These are phyloP conservation scores for Citrus cavaleriei DNA, from an alignment of 345 rosid species.

Conservation along the genomic window DNA sequence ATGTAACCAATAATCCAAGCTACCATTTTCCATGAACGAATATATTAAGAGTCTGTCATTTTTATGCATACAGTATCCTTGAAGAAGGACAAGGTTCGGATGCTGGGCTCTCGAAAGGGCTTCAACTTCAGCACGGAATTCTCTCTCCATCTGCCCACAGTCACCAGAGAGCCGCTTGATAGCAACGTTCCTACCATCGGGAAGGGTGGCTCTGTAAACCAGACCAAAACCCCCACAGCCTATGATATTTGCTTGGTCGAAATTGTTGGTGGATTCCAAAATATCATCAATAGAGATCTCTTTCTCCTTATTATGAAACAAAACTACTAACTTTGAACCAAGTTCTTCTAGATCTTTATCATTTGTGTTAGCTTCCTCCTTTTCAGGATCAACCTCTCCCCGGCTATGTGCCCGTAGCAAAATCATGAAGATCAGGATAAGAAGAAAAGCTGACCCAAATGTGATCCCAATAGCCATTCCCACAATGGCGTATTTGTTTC, in stretches of 20 bases:
- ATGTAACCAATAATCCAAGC: slow-evolving; percentile 91
- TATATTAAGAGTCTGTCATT: slow-evolving; percentile 67
- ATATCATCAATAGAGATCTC: slow-evolving; percentile 67
- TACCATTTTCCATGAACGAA: slow-evolving; percentile 85
- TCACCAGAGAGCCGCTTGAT: slow-evolving; percentile 82
- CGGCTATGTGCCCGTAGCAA: slow-evolving; percentile 45
- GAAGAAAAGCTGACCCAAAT: slow-evolving; percentile 48
- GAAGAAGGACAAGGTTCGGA: slow-evolving; percentile 76
- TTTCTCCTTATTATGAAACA: slow-evolving; percentile 56
- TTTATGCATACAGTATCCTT: slow-evolving; percentile 65
- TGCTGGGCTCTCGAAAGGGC: slow-evolving; percentile 86
- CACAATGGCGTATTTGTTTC: slow-evolving; percentile 29
- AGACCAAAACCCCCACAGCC: slow-evolving; percentile 94
- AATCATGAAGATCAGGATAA: slow-evolving; percentile 41
- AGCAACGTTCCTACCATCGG: slow-evolving; percentile 66
- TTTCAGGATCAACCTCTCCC: slow-evolving; percentile 73
- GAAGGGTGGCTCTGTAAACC: slow-evolving; percentile 71
- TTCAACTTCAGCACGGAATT: slow-evolving; percentile 83
- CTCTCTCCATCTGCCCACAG: slow-evolving; percentile 84
- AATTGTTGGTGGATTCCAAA: slow-evolving; percentile 59
- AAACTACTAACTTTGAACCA: slow-evolving; percentile 48
- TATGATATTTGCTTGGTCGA: slow-evolving; percentile 73
- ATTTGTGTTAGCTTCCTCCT: slow-evolving; percentile 33
- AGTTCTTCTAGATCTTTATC: slow-evolving; percentile 48
- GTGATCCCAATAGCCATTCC: slow-evolving; percentile 66